phyloP scores from a whole-genome alignment of 129 eudicot species.

The Tanacetum coccineum region DNA sequence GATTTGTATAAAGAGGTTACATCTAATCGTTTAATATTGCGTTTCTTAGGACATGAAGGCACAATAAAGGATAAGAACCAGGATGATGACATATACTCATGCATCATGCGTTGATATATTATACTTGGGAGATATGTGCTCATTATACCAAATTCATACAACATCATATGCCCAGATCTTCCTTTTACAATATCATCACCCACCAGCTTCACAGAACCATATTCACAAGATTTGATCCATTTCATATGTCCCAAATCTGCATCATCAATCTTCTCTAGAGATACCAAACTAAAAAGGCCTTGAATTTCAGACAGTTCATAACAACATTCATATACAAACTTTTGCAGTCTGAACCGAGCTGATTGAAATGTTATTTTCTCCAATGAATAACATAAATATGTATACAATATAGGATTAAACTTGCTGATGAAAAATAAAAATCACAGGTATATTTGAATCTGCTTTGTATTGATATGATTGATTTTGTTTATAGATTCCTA shows the following conservation, averaged over 20 bases:
- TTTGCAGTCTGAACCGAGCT: slow-evolving; percentile 5
- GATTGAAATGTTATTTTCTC: slow-evolving; percentile 20
- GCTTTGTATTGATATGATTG: no score
- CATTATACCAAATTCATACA: no score
- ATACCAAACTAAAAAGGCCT: slow-evolving; percentile 11
- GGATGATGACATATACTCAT: no score
- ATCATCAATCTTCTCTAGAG: background rate
- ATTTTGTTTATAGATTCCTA: no score
- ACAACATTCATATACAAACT: slow-evolving; percentile 23
- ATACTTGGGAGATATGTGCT: no score
- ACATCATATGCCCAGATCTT: background rate
- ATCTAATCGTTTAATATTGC: slow-evolving; percentile 1
- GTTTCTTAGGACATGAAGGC: background rate
- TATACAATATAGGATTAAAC: no score
- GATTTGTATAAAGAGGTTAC: background rate
- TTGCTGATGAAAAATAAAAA: no score
- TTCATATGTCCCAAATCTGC: slow-evolving; percentile 16
- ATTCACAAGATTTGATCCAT: slow-evolving; percentile 13
- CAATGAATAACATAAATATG: background rate
- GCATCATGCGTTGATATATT: no score
- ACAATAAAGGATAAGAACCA: no score
- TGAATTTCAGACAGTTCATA: slow-evolving; percentile 10
- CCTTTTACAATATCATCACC: slow-evolving; percentile 14
- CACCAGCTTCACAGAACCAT: background rate
- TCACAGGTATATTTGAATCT: no score